phyloP scores from a whole-genome alignment of 257 asterid genomes.

The Fraxinus excelsior region DNA sequence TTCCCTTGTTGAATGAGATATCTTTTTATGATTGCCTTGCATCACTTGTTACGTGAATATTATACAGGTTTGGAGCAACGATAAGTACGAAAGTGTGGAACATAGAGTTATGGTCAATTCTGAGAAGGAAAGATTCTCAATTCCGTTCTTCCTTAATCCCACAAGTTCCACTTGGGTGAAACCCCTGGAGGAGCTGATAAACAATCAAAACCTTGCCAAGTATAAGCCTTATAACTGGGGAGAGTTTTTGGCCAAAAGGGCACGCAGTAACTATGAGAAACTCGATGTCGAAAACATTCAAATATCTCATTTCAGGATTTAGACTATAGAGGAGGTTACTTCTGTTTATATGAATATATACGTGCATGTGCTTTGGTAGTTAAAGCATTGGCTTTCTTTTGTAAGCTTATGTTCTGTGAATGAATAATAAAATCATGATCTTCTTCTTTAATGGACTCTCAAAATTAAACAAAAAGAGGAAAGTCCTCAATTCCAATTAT shows the following conservation, averaged over 20 bases:
- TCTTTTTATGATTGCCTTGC: not conserved
- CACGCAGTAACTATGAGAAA: slow-evolving; percentile 57
- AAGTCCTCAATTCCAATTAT: no score
- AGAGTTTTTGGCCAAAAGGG: slow-evolving; percentile 51
- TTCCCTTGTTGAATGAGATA: no score
- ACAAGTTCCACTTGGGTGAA: slow-evolving; percentile 54
- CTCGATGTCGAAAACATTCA: slow-evolving; percentile 60
- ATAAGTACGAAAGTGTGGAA: slow-evolving; percentile 74
- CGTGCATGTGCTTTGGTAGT: not conserved
- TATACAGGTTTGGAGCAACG: slow-evolving; percentile 74
- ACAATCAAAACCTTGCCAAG: slow-evolving; percentile 43
- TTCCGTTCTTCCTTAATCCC: slow-evolving; percentile 72
- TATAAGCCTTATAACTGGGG: slow-evolving; percentile 71
- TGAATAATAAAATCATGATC: not conserved
- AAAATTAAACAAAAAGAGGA: not conserved
- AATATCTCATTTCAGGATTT: slow-evolving; percentile 58
- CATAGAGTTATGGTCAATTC: slow-evolving; percentile 65
- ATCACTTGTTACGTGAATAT: not conserved
- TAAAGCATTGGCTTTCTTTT: not conserved
- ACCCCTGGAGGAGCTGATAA: slow-evolving; percentile 53
- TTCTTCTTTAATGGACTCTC: not conserved
- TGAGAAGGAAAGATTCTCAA: slow-evolving; percentile 57
- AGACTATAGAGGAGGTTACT: slow-evolving; percentile 3
- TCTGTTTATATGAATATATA: slow-evolving; percentile 2
- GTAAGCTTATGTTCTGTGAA: not conserved